phyloP scores from a whole-genome alignment of 1,284 basidiomycete genomes.

The Ganoderma boninense region DNA sequence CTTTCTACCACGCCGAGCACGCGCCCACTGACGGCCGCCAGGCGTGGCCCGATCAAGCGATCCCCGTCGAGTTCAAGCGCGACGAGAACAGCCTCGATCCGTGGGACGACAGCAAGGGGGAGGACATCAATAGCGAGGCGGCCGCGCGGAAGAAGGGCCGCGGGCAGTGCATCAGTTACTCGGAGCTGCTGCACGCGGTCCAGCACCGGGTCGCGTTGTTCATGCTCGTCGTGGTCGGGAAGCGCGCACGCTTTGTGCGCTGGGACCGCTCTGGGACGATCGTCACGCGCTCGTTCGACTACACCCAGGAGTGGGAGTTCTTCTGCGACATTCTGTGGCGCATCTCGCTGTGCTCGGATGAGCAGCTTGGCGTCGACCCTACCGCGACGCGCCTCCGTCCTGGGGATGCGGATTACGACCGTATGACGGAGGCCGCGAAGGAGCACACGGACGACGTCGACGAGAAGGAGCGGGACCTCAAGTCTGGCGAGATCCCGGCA shows the following conservation, averaged over 20 bases:
- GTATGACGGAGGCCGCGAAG: background rate
- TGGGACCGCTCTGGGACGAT: constrained; percentile 14
- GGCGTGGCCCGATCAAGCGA: background rate
- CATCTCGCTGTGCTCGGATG: constrained; percentile 1
- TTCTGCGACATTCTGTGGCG: constrained; percentile 20
- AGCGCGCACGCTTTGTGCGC: constrained; percentile 9
- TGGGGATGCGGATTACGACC: background rate
- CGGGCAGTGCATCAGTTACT: constrained; percentile 10
- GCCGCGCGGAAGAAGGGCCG: background rate
- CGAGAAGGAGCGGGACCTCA: background rate
- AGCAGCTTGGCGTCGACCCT: constrained; percentile 14
- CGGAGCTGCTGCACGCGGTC: background rate
- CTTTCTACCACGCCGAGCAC: background rate
- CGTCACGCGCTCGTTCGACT: constrained; percentile 14
- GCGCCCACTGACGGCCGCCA: constrained; percentile 1
- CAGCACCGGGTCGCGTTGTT: constrained; percentile 12
- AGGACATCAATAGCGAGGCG: background rate
- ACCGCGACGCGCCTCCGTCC: constrained; percentile 4
- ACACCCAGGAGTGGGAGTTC: background rate
- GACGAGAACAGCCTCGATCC: no score
- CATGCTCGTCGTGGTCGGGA: constrained; percentile 10
- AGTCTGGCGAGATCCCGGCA: background rate
- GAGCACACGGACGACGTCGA: background rate
- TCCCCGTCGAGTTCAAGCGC: constrained; percentile 18
- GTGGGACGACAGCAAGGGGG: background rate